Evolutionary conservation across 257 asterid species (phyloP).

Genomic region (Apocynum venetum): DNA sequence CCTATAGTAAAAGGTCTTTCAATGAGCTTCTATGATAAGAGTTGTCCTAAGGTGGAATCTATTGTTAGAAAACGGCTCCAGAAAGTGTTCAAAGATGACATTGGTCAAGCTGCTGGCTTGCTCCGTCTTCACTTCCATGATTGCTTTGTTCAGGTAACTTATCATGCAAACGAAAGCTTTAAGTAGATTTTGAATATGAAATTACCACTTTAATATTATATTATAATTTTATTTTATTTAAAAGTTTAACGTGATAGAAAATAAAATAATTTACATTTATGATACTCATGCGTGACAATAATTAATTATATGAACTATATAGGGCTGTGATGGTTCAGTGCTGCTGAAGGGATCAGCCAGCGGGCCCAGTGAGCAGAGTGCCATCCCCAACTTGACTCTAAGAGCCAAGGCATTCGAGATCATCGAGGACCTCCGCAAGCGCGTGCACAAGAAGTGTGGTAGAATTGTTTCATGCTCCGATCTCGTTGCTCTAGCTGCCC

Average conservation of each 20-base stretch:
- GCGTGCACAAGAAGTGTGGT: constrained; percentile 21
- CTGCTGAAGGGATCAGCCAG: constrained; percentile 30
- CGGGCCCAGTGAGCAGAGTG: constrained; percentile 31
- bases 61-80: constrained; percentile 38
- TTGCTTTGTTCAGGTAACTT: constrained; percentile 53
- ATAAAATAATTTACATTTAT: too few relatives aligned
- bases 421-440: constrained; percentile 25
- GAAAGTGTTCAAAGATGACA: constrained; percentile 39
- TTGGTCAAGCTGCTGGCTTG: constrained; percentile 74
- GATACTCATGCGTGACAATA: too few relatives aligned
- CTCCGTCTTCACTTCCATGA: constrained; percentile 75
- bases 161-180: too few relatives aligned
- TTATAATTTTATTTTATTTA: too few relatives aligned
- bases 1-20: constrained; percentile 52
- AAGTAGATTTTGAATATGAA: too few relatives aligned
- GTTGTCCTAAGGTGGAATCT: constrained; percentile 49
- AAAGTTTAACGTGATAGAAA: too few relatives aligned
- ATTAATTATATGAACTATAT: neutral
- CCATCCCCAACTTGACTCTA: constrained; percentile 28
- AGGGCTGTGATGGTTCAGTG: constrained; percentile 37
- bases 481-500: constrained; percentile 25
- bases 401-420: constrained; percentile 19
- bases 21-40: constrained; percentile 34
- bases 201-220: too few relatives aligned
- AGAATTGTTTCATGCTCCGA: constrained; percentile 26